Evolutionary conservation across 495 filamentous ascomycete genomes (phyloP), one percentile per base, ranked within the genome.

Genomic region (Penicillium atrosanguineum): DNA sequence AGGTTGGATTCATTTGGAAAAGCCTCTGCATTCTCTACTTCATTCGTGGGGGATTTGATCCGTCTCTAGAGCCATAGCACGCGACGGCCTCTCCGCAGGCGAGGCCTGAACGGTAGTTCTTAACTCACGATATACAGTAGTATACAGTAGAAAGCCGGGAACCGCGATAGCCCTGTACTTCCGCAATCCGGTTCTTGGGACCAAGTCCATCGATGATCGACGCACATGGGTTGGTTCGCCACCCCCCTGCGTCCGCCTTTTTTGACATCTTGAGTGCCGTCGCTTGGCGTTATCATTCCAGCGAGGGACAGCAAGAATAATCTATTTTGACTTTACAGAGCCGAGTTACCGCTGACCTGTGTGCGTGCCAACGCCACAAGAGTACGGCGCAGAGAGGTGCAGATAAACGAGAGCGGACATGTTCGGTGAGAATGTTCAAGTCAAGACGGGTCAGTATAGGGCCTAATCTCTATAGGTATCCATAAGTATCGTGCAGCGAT

Each of bases 191-290:
- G 31, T 15, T 34, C 9, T 34, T 34, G 11, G 31, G 12, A 34
- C 31, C 11, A 1, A 34, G 4, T 34, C 11, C 11, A 34, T 34
- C 31, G 31, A 14, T 34, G 50, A 53, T 53, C 43, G 42, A 53
- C 43, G 20, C 50, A 53, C 42, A 53, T 53, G 50, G 48, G 6
- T 41, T 28, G 36, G 43, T 50, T 50, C 48, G 40, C 41, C 40
- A 20, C 36, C 50, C 50, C 50, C 50, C 48, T 50, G 48, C 48
- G 48, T 50, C 48, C 48, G 15, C 23, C 38, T 26, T 31, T 29
- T 50, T 50, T 29, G 23, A 50, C 34, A 39, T 39, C 16, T 39
- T 39, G 31, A 15, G 16, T 15, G n/a, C 28, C 23, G 28, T 31
- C 28, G 7, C 28, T 12, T 31, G 28, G 28, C 11, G 3, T 31